These are phyloP conservation scores for Starmerella scarabaei DNA, from an alignment of 805 yeast genomes.

Conservation along the genomic window DNA sequence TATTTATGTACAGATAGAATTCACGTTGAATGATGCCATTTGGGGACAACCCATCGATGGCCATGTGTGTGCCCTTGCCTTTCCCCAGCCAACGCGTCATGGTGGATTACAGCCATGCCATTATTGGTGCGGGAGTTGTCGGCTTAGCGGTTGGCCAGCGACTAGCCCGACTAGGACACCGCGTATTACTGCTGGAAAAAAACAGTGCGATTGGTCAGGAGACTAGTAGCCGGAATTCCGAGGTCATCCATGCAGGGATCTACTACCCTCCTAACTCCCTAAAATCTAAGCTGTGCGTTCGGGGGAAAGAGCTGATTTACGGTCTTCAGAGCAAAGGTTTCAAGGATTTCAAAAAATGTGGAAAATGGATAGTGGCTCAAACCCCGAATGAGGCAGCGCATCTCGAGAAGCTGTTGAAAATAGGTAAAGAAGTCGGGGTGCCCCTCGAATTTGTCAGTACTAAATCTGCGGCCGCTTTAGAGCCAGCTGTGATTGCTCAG, in stretches of 20 bases:
- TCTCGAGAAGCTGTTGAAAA: constrained; percentile 40
- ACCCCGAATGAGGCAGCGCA: constrained; percentile 47
- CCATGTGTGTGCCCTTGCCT: too few species aligned
- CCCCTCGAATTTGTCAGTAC: constrained; percentile 46
- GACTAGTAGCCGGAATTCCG: constrained; percentile 81
- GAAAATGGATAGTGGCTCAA: constrained; percentile 78
- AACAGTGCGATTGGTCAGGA: constrained; percentile 57
- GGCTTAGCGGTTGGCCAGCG: constrained; percentile 74
- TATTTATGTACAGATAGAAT: too few species aligned
- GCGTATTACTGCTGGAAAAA: constrained; percentile 57
- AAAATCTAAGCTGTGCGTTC: constrained; percentile 56
- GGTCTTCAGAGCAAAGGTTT: constrained; percentile 37
- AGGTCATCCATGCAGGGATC: constrained; percentile 84
- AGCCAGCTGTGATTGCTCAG: constrained; percentile 55
- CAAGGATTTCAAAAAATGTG: constrained; percentile 45
- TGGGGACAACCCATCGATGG: too few species aligned
- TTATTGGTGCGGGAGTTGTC: constrained; percentile 75
- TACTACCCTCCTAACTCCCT: constrained; percentile 62
- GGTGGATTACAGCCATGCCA: constrained; percentile 38
- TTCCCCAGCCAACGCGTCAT: too few species aligned
- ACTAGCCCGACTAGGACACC: constrained; percentile 34
- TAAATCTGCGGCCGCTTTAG: constrained; percentile 34
- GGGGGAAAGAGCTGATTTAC: constrained; percentile 62
- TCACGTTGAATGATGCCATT: too few species aligned
- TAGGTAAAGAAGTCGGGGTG: constrained; percentile 40